Percentiles rank a stretch among this genome's conserved stretches.
These are phyloP conservation scores for Aquilaria malaccensis DNA, from an alignment of 345 rosid species.

Conservation along the genomic window DNA sequence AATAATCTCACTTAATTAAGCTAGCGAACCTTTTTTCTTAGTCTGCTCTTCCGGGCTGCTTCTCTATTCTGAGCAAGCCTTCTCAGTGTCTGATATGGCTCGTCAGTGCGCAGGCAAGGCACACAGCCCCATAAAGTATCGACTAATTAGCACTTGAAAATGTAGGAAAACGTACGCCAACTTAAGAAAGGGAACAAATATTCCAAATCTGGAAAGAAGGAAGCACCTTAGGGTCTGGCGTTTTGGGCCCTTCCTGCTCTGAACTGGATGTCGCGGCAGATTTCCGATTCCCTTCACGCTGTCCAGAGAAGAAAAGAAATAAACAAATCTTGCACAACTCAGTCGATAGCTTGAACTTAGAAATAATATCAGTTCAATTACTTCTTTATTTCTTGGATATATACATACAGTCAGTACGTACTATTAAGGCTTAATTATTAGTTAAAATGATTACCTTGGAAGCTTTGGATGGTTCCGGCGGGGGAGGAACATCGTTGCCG, in stretches of 20 bases:
- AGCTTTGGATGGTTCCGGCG: conserved; percentile 28
- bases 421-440: background rate
- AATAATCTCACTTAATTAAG: background rate
- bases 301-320: conserved; percentile 17
- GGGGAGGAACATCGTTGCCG: conserved; percentile 29
- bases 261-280: conserved; percentile 33
- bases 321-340: background rate
- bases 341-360: background rate
- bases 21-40: conserved; percentile 68
- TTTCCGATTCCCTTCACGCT: conserved; percentile 50
- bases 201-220: conserved; percentile 3
- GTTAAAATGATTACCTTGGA: conserved; percentile 29
- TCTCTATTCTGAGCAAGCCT: conserved; percentile 99
- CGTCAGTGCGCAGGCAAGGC: too few species aligned
- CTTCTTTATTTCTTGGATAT: too few species aligned
- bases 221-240: conserved; percentile 58
- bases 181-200: background rate
- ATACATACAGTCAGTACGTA: background rate
- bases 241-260: conserved; percentile 51
- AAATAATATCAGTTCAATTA: too few species aligned
- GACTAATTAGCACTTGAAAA: too few species aligned
- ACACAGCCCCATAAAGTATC: too few species aligned
- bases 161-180: background rate
- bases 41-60: conserved; percentile 97
- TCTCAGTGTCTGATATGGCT: conserved; percentile 55